Base-by-base conservation (phyloP, 2,329 filamentous ascomycete species). In the Aspergillus viridinutans region DNA sequence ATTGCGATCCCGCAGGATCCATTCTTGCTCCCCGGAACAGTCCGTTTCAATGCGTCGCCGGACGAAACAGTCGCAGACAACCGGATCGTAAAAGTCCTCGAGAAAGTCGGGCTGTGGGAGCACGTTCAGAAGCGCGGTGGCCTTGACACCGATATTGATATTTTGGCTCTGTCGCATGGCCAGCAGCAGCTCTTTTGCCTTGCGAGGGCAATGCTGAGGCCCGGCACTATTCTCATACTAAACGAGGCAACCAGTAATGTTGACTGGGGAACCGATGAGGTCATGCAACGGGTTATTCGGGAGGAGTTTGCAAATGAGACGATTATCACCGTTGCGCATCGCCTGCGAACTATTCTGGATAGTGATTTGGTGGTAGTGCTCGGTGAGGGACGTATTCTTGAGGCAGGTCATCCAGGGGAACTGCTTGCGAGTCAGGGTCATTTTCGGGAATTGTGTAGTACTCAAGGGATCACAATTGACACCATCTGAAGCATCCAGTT, bases 111-210 rank as follows among this genome's bases (percentile, higher is more conserved):
- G 9, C 50, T 71, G 35, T 72, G 67, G 67, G 50, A 63, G 21
- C 45, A 66, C 26, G 61, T 73, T n/a, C 45, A 65, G 32, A 59
- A 58, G 6, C 66, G 67, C 55, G 69, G 69, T 20, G 69, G 65
- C 0, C 56, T 74, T 3, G 67, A 71, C 52, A 61, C 60, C 1
- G 58, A 64, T 21, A 21, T 43, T 1, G 75, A 83, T 65, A 17
- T 65, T 70, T 43, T 61, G 74, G 6, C 73, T 75, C 10, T 72
- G 69, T 52, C 72, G 79, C 17, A 78, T 21, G 85, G 85, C 0
- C 83, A 87, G 67, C 76, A 78, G 29, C 84, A 87, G 63, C 72
- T 87, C 0, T 84, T 87, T 54, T 82, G 78, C 53, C 74, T 87
- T 0, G 83, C 80, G 0, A 67, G 84, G 0, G 84, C 82, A 0